Percentiles rank a stretch among this genome's conserved stretches.
Evolutionary conservation across 1,284 basidiomycete species (phyloP).

Genomic region (Schizopora paradoxa): DNA sequence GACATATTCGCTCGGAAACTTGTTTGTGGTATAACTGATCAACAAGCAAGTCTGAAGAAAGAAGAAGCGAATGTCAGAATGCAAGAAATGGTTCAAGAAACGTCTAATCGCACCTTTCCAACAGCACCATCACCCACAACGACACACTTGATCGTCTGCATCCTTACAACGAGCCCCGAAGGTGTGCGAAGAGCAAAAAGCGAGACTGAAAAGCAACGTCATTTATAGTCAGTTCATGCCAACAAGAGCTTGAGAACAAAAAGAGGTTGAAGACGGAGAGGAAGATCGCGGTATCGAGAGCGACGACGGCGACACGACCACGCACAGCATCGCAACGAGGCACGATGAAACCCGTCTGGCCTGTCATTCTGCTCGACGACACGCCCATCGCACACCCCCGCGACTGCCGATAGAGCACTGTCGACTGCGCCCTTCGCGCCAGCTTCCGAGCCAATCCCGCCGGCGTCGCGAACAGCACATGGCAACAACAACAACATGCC

Average conservation of each 20-base stretch:
- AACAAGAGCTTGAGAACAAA: background rate
- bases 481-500: background rate
- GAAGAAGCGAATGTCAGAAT: constrained; percentile 13
- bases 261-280: background rate
- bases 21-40: constrained; percentile 99
- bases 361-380: background rate
- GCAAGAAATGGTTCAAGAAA: constrained; percentile 17
- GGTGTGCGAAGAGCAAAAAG: constrained; percentile 2
- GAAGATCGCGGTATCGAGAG: background rate
- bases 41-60: constrained; percentile 85
- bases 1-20: constrained; percentile 98
- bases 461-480: background rate
- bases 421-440: background rate
- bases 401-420: background rate
- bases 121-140: constrained; percentile 99
- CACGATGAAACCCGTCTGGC: background rate
- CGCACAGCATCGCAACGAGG: constrained; percentile 11
- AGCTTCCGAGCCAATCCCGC: background rate
- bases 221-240: background rate
- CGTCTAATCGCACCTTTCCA: constrained; percentile 76
- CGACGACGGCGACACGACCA: background rate
- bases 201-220: background rate
- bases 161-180: constrained; percentile 28
- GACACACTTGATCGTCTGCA: constrained; percentile 98
- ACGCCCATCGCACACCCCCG: background rate